Conservation (phyloP, 768 basidiomycete species). For the Lanmaoa rubissima region DNA sequence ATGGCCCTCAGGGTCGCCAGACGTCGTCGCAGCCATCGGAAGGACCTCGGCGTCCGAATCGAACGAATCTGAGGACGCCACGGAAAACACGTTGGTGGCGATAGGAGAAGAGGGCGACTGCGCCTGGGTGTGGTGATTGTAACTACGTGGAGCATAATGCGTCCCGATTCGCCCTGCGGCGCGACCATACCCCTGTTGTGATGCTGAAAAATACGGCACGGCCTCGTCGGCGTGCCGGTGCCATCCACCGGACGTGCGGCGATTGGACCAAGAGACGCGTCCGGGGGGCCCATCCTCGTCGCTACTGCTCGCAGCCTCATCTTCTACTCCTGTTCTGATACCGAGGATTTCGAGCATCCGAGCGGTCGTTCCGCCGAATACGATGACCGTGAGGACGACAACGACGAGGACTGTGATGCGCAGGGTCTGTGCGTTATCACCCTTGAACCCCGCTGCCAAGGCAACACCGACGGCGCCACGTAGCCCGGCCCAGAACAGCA, state of each 20-base stretch:
- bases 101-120: slow-evolving; percentile 14
- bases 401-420: slow-evolving; percentile 93
- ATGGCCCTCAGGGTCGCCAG: slow-evolving; percentile 26
- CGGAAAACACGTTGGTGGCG: slow-evolving; percentile 50
- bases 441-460: slow-evolving; percentile 92
- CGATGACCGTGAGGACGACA: slow-evolving; percentile 89
- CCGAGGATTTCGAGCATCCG: slow-evolving; percentile 98
- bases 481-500: slow-evolving; percentile 98
- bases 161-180: slow-evolving; percentile 48
- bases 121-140: slow-evolving; percentile 59
- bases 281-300: slow-evolving; percentile 46
- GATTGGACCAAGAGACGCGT: slow-evolving; percentile 35
- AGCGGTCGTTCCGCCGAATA: slow-evolving; percentile 97
- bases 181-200: slow-evolving; percentile 28
- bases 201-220: slow-evolving; percentile 34
- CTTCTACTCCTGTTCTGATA: slow-evolving; percentile 92
- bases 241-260: slow-evolving; percentile 40
- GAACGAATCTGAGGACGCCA: slow-evolving; percentile 71
- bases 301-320: slow-evolving; percentile 66
- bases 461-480: slow-evolving; percentile 98
- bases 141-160: slow-evolving; percentile 53
- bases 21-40: slow-evolving; percentile 60
- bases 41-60: slow-evolving; percentile 80
- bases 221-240: slow-evolving; percentile 45
- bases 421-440: slow-evolving; percentile 87